A percentile compares a stretch with the other conserved stretches of the same genome.
phyloP scores from a whole-genome alignment of 441 rosid genomes.

The Croton laevigatus region DNA sequence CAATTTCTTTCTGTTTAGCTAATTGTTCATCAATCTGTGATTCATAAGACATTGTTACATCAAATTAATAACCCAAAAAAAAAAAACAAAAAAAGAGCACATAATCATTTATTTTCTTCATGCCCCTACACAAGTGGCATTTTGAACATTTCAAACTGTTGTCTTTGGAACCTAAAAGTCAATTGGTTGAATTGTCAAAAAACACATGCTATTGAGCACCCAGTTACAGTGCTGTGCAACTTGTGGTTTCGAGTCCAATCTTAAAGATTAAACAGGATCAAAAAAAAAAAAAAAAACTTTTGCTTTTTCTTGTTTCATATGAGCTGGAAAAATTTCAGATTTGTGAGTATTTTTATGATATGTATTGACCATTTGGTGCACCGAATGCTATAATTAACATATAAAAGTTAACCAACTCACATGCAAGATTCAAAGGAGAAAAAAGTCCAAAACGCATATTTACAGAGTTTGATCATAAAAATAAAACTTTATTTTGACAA shows the following conservation, averaged over 20 bases:
- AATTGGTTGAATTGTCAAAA: too few species aligned
- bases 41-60: not conserved
- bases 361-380: not conserved
- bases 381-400: not conserved
- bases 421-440: not conserved
- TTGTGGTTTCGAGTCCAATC: too few species aligned
- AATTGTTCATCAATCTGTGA: conserved; percentile 35
- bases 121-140: not conserved
- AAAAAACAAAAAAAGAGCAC: not conserved
- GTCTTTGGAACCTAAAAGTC: not conserved
- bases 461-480: not conserved
- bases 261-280: too few species aligned
- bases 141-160: not conserved
- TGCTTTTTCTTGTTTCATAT: not conserved
- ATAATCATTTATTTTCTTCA: not conserved
- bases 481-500: not conserved
- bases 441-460: not conserved
- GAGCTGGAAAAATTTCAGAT: not conserved
- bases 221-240: too few species aligned
- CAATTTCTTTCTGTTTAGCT: conserved; percentile 60
- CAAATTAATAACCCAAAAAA: not conserved
- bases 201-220: too few species aligned
- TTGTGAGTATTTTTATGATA: not conserved
- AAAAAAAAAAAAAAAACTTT: too few species aligned
- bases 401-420: not conserved